phyloP scores from a whole-genome alignment of 1,284 basidiomycete species.

The Ustilago vetiveriae region DNA sequence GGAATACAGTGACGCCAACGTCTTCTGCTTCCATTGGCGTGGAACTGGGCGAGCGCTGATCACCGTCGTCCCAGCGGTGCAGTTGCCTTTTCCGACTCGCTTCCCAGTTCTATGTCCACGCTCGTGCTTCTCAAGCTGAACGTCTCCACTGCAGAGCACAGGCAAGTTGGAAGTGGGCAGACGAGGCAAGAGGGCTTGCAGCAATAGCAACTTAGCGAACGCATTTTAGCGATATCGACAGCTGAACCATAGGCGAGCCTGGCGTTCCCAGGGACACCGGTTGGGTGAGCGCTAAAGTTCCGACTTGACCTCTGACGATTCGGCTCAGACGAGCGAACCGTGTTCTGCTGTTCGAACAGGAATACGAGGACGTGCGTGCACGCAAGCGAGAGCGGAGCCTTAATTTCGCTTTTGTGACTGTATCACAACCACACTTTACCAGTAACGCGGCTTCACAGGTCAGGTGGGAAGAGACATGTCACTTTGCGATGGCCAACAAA shows the following conservation, averaged over 20 bases:
- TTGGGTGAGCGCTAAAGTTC: no score
- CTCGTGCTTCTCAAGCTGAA: background rate
- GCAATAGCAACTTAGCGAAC: no score
- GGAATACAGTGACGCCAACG: no score
- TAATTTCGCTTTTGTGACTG: background rate
- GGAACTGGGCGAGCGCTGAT: no score
- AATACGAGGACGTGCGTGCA: no score
- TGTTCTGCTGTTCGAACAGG: no score
- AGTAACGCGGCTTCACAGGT: no score
- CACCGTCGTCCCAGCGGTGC: no score
- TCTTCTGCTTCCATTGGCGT: no score
- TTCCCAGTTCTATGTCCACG: background rate
- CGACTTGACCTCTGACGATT: slow-evolving; percentile 3
- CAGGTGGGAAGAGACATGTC: slow-evolving; percentile 1
- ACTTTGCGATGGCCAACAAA: background rate
- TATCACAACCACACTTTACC: no score
- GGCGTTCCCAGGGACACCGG: no score
- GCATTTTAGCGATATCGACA: background rate
- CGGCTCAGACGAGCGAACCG: background rate
- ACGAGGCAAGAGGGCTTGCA: slow-evolving; percentile 4
- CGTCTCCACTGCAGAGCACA: background rate
- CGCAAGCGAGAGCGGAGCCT: slow-evolving; percentile 3
- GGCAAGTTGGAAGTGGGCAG: background rate
- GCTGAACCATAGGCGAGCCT: background rate
- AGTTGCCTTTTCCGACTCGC: no score